A percentile compares a stretch with the other conserved stretches of the same genome.
These are phyloP conservation scores for Spergularia azorica DNA, from an alignment of 179 eudicot genomes.

Conservation along the genomic window DNA sequence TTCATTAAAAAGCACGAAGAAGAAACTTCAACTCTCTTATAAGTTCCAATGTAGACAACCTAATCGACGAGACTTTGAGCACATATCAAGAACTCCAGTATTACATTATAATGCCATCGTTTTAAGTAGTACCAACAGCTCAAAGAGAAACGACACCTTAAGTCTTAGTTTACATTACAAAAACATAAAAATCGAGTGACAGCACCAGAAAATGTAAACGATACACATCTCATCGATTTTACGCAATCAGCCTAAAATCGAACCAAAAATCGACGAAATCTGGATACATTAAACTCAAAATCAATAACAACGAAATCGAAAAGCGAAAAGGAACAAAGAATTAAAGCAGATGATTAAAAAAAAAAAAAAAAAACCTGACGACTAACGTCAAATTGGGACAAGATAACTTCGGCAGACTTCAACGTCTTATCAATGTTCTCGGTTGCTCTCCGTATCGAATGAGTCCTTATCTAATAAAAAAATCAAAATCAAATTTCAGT, in stretches of 20 bases:
- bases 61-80: not conserved
- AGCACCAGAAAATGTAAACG: too few species aligned
- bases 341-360: not conserved
- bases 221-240: too few species aligned
- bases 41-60: not conserved
- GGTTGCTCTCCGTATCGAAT: conserved; percentile 78
- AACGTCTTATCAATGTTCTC: conserved; percentile 84
- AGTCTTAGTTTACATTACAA: not conserved
- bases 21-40: not conserved
- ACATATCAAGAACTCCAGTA: not conserved
- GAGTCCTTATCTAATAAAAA: conserved; percentile 61
- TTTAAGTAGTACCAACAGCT: not conserved
- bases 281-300: not conserved
- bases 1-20: not conserved
- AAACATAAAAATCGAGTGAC: not conserved
- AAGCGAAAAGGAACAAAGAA: not conserved
- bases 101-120: not conserved
- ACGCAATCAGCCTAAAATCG: not conserved
- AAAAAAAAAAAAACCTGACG: conserved; percentile 54
- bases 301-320: too few species aligned
- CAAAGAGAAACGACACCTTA: not conserved
- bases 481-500: not conserved
- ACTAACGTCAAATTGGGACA: conserved; percentile 74
- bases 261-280: not conserved
- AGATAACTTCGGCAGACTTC: conserved; percentile 82